phyloP scores from a whole-genome alignment of 2,329 filamentous ascomycete species.

The Venturia carpophila region DNA sequence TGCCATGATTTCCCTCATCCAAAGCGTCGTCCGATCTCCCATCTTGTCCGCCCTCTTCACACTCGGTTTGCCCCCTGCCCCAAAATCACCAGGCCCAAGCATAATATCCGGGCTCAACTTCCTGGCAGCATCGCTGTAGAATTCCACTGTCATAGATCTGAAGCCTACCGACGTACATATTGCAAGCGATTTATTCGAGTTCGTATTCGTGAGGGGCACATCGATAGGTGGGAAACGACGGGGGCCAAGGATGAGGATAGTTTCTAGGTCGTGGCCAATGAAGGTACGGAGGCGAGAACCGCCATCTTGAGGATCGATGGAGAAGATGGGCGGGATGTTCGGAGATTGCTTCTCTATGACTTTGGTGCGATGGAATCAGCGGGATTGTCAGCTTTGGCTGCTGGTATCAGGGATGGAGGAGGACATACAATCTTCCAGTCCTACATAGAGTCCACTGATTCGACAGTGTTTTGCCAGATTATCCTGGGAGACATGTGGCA shows the following conservation, averaged over 20 bases:
- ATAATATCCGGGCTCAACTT: conserved; percentile 72
- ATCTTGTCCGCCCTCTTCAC: conserved; percentile 73
- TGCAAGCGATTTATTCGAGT: conserved; percentile 53
- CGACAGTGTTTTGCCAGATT: conserved; percentile 58
- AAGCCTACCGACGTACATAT: conserved; percentile 86
- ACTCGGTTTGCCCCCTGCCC: conserved; percentile 49
- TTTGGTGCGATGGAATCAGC: conserved; percentile 30
- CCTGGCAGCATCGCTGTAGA: conserved; percentile 59
- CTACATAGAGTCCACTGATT: conserved; percentile 66
- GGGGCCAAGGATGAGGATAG: conserved; percentile 65
- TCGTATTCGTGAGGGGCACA: conserved; percentile 60
- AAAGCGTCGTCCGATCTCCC: conserved; percentile 76
- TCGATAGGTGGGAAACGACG: conserved; percentile 69
- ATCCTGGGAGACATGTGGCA: conserved; percentile 88
- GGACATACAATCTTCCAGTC: conserved; percentile 82
- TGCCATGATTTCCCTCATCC: conserved; percentile 62
- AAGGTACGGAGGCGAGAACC: conserved; percentile 64
- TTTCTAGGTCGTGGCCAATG: conserved; percentile 59
- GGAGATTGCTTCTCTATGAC: conserved; percentile 53
- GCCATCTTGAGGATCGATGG: conserved; percentile 32
- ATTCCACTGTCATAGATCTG: conserved; percentile 56
- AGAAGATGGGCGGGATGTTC: conserved; percentile 46
- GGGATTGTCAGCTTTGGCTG: conserved; percentile 31
- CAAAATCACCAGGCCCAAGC: conserved; percentile 65
- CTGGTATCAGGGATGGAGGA: neutral